These are phyloP conservation scores for Nasturtium officinale DNA, from an alignment of 345 rosid genomes.

Conservation along the genomic window DNA sequence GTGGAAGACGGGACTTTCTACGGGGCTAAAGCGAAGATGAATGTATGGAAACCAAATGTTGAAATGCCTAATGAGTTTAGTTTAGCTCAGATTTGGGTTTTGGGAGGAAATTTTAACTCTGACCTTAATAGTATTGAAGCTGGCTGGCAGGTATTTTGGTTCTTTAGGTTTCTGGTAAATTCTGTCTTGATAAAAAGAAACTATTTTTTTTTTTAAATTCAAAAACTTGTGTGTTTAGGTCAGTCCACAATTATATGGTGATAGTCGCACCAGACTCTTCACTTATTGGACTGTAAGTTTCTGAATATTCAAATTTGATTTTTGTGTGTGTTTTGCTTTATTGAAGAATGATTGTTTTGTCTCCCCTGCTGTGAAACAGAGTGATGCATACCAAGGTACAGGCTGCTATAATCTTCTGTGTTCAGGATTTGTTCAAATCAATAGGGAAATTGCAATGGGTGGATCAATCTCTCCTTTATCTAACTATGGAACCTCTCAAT, in stretches of 20 bases:
- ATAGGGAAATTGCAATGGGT: constrained; percentile 74
- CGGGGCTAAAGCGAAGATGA: constrained; percentile 74
- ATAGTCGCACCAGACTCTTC: constrained; percentile 65
- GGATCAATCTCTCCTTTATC: constrained; percentile 76
- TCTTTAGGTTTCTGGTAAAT: background rate
- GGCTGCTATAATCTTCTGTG: constrained; percentile 80
- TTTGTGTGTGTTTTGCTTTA: constrained; percentile 10
- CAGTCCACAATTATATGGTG: constrained; percentile 74
- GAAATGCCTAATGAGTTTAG: constrained; percentile 74
- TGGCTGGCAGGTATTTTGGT: constrained; percentile 67
- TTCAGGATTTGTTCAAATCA: constrained; percentile 74
- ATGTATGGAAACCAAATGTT: constrained; percentile 72
- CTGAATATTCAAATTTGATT: background rate
- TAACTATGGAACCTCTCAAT: constrained; percentile 53
- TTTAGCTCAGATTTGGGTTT: constrained; percentile 71
- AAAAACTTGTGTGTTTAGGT: constrained; percentile 52
- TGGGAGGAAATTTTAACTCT: constrained; percentile 69
- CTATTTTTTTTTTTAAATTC: constrained; percentile 8
- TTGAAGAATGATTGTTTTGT: background rate
- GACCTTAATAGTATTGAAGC: constrained; percentile 84
- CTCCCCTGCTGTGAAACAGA: constrained; percentile 45
- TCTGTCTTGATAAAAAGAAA: background rate
- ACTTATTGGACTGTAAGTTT: constrained; percentile 80
- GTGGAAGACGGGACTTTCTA: constrained; percentile 64
- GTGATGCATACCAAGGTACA: constrained; percentile 81